These are phyloP conservation scores for Lecanicillium sp. DNA, from an alignment of 2,329 filamentous ascomycete genomes.

Conservation along the genomic window DNA sequence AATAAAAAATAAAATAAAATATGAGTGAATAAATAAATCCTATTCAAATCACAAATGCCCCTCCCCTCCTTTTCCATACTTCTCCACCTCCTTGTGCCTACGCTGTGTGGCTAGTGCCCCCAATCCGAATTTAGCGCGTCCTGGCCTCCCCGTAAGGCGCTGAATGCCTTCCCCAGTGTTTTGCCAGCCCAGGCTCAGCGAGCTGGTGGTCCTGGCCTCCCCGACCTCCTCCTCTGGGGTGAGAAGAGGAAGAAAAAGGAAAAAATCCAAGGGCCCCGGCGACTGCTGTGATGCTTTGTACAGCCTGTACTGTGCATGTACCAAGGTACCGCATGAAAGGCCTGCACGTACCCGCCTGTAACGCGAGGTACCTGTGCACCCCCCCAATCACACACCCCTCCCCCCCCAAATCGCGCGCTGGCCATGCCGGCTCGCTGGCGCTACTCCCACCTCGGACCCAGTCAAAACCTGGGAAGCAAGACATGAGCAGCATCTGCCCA, in stretches of 20 bases:
- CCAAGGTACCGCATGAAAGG: background rate
- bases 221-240: background rate
- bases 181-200: background rate
- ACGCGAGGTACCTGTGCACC: constrained; percentile 4
- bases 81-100: background rate
- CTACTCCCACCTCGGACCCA: too few species aligned
- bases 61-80: background rate
- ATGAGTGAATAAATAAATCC: background rate
- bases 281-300: too few species aligned
- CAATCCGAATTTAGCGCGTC: constrained; percentile 6
- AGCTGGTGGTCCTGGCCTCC: too few species aligned
- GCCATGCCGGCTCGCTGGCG: too few species aligned
- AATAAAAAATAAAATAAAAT: background rate
- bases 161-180: constrained; percentile 5
- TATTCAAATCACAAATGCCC: too few species aligned
- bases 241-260: too few species aligned
- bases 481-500: too few species aligned
- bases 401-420: too few species aligned
- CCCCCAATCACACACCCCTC: background rate
- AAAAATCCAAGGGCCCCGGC: too few species aligned
- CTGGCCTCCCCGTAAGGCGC: background rate
- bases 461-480: too few species aligned
- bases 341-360: constrained; percentile 10
- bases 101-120: constrained; percentile 9
- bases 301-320: too few species aligned